Evolutionary conservation across 2,329 filamentous ascomycete species (phyloP).

Genomic region (Sporothrix curviconia): DNA sequence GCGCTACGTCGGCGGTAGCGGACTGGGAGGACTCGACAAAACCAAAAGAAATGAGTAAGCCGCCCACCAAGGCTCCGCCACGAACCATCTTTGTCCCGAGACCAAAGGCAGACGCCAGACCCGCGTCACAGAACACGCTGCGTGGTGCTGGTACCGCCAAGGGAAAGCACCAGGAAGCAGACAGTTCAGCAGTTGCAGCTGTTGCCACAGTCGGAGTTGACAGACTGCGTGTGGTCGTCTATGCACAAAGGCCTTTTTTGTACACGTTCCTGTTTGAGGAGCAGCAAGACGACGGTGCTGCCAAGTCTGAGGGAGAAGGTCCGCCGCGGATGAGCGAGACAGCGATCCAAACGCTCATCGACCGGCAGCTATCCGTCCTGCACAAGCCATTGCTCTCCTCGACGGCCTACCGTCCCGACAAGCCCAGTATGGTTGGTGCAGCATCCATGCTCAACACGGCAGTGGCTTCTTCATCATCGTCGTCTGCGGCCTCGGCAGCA

Average conservation of each 20-base stretch:
- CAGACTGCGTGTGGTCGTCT: constrained; percentile 63
- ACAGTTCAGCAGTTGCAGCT: too few relatives aligned
- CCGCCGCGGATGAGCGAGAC: background rate
- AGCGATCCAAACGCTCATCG: constrained; percentile 10
- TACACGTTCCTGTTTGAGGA: constrained; percentile 67
- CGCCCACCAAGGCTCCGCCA: constrained; percentile 36
- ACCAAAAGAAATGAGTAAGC: background rate
- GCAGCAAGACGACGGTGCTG: constrained; percentile 34
- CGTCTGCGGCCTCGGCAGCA: constrained; percentile 29
- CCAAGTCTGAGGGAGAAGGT: background rate
- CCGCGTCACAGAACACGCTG: constrained; percentile 24
- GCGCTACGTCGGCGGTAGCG: background rate
- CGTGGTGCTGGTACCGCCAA: too few relatives aligned
- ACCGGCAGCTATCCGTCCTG: constrained; percentile 49
- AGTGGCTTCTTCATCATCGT: background rate
- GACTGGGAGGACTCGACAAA: background rate
- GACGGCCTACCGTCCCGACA: constrained; percentile 50
- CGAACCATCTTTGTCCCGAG: constrained; percentile 60
- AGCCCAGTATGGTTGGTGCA: constrained; percentile 32
- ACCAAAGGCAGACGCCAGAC: constrained; percentile 5
- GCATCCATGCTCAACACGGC: constrained; percentile 7
- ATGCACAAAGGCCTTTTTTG: constrained; percentile 68
- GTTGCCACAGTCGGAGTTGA: too few relatives aligned
- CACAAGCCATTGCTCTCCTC: constrained; percentile 50
- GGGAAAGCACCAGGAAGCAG: too few relatives aligned